Percentiles rank a stretch among this genome's conserved stretches.
Evolutionary conservation across 2,329 filamentous ascomycete species (phyloP).

Genomic region (Purpureocillium takamizusanense): DNA sequence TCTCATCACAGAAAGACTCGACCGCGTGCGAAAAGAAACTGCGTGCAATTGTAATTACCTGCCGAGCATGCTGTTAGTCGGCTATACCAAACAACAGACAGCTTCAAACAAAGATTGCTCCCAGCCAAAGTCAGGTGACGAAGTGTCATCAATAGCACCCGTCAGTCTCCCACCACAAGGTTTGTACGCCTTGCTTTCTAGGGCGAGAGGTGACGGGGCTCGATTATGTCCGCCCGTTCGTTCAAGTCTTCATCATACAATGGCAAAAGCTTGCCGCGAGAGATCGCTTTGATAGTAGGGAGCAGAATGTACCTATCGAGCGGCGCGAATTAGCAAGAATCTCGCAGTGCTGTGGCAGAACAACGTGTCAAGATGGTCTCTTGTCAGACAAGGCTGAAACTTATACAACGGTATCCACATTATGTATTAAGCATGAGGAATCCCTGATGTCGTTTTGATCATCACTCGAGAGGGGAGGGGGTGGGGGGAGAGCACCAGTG

Average conservation of each 20-base stretch:
- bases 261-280: constrained; percentile 9
- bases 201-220: constrained; percentile 38
- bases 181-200: constrained; percentile 53
- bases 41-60: constrained; percentile 23
- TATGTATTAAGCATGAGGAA: constrained; percentile 59
- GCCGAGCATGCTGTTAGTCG: constrained; percentile 21
- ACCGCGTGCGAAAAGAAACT: constrained; percentile 2
- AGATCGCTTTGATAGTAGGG: neutral
- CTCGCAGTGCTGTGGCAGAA: constrained; percentile 9
- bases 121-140: constrained; percentile 51
- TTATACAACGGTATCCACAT: constrained; percentile 53
- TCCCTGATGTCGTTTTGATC: constrained; percentile 54
- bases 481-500: constrained; percentile 6
- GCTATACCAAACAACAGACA: constrained; percentile 11
- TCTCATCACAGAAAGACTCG: constrained; percentile 36
- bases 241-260: constrained; percentile 56
- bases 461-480: constrained; percentile 38
- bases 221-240: constrained; percentile 63
- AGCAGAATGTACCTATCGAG: constrained; percentile 31
- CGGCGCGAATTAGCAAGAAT: constrained; percentile 25
- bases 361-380: constrained; percentile 19
- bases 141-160: constrained; percentile 55
- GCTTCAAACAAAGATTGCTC: constrained; percentile 14
- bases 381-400: constrained; percentile 64
- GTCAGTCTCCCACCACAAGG: constrained; percentile 42